Percentiles rank a stretch among this genome's conserved stretches.
These are phyloP conservation scores for Anaeromyces robustus DNA, from an alignment of 192 early-diverging fungal genomes.

Conservation along the genomic window DNA sequence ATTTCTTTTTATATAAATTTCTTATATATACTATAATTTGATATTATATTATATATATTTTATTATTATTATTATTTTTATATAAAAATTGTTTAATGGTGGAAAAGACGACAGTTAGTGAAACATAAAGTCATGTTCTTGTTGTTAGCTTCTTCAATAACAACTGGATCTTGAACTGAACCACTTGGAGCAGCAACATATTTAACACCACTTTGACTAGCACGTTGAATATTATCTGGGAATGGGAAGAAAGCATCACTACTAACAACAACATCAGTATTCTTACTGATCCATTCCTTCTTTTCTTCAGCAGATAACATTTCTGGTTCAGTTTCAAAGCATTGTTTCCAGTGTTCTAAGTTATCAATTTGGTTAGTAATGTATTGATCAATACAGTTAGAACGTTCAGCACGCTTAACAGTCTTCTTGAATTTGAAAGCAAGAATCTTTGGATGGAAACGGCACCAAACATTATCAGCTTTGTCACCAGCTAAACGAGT, in stretches of 20 bases:
- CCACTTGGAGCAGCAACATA: slow-evolving; percentile 85
- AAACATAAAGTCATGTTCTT: slow-evolving; percentile 71
- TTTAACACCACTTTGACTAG: slow-evolving; percentile 63
- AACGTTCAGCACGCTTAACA: slow-evolving; percentile 85
- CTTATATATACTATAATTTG: no score
- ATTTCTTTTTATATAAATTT: no score
- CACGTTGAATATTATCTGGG: slow-evolving; percentile 85
- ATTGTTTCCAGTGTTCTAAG: slow-evolving; percentile 55
- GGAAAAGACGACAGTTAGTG: slow-evolving; percentile 86
- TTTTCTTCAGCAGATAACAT: slow-evolving; percentile 67
- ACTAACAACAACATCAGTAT: slow-evolving; percentile 62
- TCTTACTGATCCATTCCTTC: slow-evolving; percentile 48
- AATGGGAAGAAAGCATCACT: slow-evolving; percentile 99
- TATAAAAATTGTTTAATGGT: slow-evolving; percentile 47
- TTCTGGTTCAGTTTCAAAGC: slow-evolving; percentile 66
- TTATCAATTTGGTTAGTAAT: slow-evolving; percentile 77
- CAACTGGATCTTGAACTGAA: slow-evolving; percentile 71
- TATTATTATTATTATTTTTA: no score
- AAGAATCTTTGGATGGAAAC: slow-evolving; percentile 90
- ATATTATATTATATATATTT: no score
- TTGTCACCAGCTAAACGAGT: slow-evolving; percentile 97
- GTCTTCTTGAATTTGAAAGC: slow-evolving; percentile 70
- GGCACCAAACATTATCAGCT: slow-evolving; percentile 97
- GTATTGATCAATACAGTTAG: slow-evolving; percentile 93
- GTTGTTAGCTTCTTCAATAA: slow-evolving; percentile 66